Evolutionary conservation across 129 eudicot genomes (phyloP).

Genomic region (Arctium lappa): DNA sequence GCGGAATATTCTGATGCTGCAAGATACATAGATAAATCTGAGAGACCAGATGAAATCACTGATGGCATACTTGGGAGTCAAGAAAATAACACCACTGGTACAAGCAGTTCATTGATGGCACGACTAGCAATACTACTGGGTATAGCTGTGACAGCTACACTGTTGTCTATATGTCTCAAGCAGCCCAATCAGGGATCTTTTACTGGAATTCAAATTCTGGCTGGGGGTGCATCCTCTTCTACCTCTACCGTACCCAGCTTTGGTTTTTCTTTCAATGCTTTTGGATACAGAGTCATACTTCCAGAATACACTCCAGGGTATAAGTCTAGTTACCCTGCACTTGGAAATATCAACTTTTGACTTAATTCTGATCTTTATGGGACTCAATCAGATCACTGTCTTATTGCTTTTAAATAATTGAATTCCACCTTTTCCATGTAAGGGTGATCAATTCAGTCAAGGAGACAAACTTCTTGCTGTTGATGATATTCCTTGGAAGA

Average conservation of each 20-base stretch:
- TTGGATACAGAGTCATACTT: constrained; percentile 76
- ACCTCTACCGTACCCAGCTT: constrained; percentile 41
- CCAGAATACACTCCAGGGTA: constrained; percentile 98
- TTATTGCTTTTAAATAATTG: neutral
- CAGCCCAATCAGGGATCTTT: constrained; percentile 50
- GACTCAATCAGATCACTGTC: neutral
- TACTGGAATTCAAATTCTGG: constrained; percentile 49
- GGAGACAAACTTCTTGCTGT: neutral
- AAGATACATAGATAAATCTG: constrained; percentile 32
- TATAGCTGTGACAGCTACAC: constrained; percentile 60
- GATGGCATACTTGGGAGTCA: constrained; percentile 30
- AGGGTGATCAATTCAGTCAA: neutral
- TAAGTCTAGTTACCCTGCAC: constrained; percentile 15
- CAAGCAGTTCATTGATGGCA: constrained; percentile 59
- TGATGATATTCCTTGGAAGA: constrained; percentile 7
- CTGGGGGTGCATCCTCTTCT: constrained; percentile 47
- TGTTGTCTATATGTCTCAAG: constrained; percentile 53
- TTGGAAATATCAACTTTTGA: constrained; percentile 11
- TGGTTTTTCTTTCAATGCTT: constrained; percentile 69
- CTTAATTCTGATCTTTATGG: neutral
- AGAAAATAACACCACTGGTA: constrained; percentile 32
- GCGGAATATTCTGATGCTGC: constrained; percentile 38
- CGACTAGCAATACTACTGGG: constrained; percentile 68
- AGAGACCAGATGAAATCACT: constrained; percentile 31
- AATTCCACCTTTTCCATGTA: constrained; percentile 1